A percentile compares a stretch with the other conserved stretches of the same genome.
phyloP scores from a whole-genome alignment of 345 rosid species.

The Acer negundo region DNA sequence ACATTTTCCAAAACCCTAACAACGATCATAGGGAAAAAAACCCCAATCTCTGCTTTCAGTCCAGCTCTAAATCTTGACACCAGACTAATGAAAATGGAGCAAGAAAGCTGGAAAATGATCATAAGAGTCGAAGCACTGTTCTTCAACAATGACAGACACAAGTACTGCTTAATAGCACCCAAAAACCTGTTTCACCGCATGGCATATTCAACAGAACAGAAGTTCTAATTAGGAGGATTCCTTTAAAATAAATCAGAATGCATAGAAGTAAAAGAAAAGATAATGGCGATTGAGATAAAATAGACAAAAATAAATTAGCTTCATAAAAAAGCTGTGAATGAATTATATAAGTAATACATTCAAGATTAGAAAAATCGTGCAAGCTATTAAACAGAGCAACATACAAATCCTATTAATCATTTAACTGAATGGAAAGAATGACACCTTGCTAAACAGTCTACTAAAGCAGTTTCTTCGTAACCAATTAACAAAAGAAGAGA shows the following conservation, averaged over 20 bases:
- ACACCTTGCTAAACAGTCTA: background rate
- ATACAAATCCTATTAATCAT: background rate
- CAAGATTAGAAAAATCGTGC: background rate
- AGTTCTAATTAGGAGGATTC: conserved; percentile 7
- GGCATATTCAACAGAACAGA: conserved; percentile 15
- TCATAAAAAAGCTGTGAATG: too few species aligned
- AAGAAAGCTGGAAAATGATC: conserved; percentile 99
- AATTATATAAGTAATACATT: background rate
- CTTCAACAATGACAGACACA: conserved; percentile 92
- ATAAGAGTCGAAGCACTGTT: conserved; percentile 94
- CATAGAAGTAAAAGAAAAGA: background rate
- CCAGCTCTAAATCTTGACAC: conserved; percentile 99
- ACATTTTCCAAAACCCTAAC: conserved; percentile 95
- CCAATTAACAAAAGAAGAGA: background rate
- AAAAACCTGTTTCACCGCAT: conserved; percentile 72
- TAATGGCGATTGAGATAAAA: background rate
- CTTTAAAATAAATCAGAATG: background rate
- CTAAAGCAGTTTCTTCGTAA: background rate
- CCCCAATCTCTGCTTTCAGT: conserved; percentile 99
- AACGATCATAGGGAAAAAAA: conserved; percentile 99
- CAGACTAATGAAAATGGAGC: conserved; percentile 97
- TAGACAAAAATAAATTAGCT: too few species aligned
- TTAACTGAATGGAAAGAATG: background rate
- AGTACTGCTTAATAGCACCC: conserved; percentile 98
- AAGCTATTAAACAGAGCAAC: background rate